These are phyloP conservation scores for Fusarium pseudograminearum DNA, from an alignment of 2,329 filamentous ascomycete genomes.

Conservation along the genomic window DNA sequence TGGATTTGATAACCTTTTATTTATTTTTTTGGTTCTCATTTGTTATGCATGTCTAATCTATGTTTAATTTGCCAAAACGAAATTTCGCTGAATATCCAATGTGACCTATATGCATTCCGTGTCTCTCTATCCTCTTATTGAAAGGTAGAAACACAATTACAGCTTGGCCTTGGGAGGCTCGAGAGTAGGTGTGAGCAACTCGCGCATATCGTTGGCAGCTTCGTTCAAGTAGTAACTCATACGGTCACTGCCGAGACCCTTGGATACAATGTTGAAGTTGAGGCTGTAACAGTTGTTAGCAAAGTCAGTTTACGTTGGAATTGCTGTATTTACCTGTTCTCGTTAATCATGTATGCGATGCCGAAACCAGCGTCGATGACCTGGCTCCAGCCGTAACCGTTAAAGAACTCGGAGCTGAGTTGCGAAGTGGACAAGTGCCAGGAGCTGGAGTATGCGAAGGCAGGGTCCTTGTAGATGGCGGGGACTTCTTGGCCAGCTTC, in stretches of 20 bases:
- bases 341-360: constrained; percentile 99
- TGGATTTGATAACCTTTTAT: constrained; percentile 14
- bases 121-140: not conserved
- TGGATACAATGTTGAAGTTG: constrained; percentile 98
- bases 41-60: constrained; percentile 12
- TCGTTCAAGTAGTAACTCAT: constrained; percentile 98
- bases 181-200: constrained; percentile 83
- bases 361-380: constrained; percentile 96
- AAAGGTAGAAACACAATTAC: constrained; percentile 59
- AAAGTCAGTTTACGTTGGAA: not conserved
- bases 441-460: constrained; percentile 82
- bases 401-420: constrained; percentile 96
- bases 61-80: not conserved
- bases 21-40: constrained; percentile 12
- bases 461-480: constrained; percentile 86
- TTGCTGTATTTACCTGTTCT: constrained; percentile 77
- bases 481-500: constrained; percentile 84
- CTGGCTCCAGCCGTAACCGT: constrained; percentile 98
- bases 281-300: constrained; percentile 67
- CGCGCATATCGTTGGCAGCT: constrained; percentile 88
- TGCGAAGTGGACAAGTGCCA: constrained; percentile 94
- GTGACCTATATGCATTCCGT: constrained; percentile 2
- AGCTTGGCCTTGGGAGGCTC: constrained; percentile 88
- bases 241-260: constrained; percentile 87
- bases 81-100: constrained; percentile 16